Conservation (phyloP, 108 stramenopile species). For the Aurantiochytrium sp. region DNA sequence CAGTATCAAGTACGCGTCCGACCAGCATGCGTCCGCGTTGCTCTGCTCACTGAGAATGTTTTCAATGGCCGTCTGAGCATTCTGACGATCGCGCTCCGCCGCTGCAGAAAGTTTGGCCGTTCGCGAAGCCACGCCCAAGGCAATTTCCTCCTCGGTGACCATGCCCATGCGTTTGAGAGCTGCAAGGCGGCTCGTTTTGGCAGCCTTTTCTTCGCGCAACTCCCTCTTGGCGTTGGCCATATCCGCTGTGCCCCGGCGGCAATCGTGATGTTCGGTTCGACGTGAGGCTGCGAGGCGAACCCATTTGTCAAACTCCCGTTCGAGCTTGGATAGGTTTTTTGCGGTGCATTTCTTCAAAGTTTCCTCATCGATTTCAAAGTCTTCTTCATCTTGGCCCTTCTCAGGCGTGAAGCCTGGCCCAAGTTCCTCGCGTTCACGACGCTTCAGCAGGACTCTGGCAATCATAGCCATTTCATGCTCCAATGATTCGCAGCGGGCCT, state of each 20-base stretch:
- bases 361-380: neutral
- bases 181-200: neutral
- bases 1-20: neutral
- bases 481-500: conserved; percentile 18
- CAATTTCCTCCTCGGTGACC: neutral
- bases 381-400: neutral
- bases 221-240: conserved; percentile 26
- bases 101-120: neutral
- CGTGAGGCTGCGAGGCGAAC: conserved; percentile 30
- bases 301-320: conserved; percentile 40
- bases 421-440: conserved; percentile 24
- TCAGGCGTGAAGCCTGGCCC: conserved; percentile 1
- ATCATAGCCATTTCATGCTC: conserved; percentile 23
- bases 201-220: neutral
- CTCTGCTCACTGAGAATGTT: neutral
- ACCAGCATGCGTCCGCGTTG: neutral
- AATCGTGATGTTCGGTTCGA: conserved; percentile 26
- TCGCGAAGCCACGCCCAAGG: neutral
- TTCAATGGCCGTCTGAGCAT: neutral
- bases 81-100: neutral
- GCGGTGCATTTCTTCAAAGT: neutral
- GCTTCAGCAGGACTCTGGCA: neutral
- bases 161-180: neutral
- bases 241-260: conserved; percentile 19
- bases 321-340: conserved; percentile 16